Conservation (phyloP, 495 filamentous ascomycete species). For the Podospora anserina region DNA sequence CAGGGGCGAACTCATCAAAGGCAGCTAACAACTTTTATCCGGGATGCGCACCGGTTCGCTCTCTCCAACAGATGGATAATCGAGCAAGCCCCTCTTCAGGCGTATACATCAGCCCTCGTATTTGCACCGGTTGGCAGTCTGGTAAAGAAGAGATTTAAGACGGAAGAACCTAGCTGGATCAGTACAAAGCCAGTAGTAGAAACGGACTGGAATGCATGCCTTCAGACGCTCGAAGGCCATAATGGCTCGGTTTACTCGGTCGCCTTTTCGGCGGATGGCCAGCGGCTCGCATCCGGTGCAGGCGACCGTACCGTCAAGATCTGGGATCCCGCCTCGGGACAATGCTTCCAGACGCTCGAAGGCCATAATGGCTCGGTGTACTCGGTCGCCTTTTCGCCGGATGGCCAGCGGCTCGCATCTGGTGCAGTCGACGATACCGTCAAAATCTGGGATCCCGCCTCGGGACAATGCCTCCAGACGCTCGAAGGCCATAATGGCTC, state of each 20-base stretch:
- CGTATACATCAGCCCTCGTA: slow-evolving; percentile 13
- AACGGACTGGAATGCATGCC: slow-evolving; percentile 7
- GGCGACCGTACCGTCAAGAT: too few species aligned
- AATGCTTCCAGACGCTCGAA: too few species aligned
- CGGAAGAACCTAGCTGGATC: slow-evolving; percentile 8
- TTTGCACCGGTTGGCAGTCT: slow-evolving; percentile 5
- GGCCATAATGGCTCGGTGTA: not conserved
- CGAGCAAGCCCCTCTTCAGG: slow-evolving; percentile 24
- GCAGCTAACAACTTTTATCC: slow-evolving; percentile 14
- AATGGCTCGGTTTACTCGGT: too few species aligned
- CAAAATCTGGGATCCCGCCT: slow-evolving; percentile 88
- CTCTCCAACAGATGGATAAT: slow-evolving; percentile 25
- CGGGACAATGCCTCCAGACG: slow-evolving; percentile 42
- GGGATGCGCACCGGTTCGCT: slow-evolving; percentile 31
- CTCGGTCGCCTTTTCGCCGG: slow-evolving; percentile 14
- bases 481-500: slow-evolving; percentile 18
- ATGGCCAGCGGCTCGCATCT: slow-evolving; percentile 69
- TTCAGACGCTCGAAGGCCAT: not conserved
- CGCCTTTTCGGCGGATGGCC: too few species aligned
- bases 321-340: too few species aligned
- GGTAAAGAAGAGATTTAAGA: slow-evolving; percentile 7
- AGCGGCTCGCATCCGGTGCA: too few species aligned
- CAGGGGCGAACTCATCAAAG: slow-evolving; percentile 8
- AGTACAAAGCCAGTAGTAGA: slow-evolving; percentile 9
- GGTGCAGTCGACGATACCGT: slow-evolving; percentile 83